Base-by-base conservation (phyloP, 495 filamentous ascomycete species). In the Aspergillus funiculosus region DNA sequence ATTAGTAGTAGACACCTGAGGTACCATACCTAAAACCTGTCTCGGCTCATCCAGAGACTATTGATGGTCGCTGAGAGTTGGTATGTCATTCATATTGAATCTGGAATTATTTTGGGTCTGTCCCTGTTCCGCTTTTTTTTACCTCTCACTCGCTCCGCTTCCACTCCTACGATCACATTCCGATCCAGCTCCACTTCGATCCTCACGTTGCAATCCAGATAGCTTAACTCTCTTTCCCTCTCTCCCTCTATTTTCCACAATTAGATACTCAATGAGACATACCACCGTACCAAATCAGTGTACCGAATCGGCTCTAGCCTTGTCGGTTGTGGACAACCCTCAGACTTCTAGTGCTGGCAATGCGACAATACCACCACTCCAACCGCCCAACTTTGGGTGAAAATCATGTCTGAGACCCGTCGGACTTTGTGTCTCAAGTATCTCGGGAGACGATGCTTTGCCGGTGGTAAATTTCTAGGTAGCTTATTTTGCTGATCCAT, bases 251-350 rank as follows among this genome's bases (percentile, higher is more conserved):
- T 18, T 34, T 34, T 17, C 19, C 13, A 36, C 5, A 10, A 30
- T 42, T 40, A 11, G 28, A 18, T 52, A 31, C 43, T 25, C 39
- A 48, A 51, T 53, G 39, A 43, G 39, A 41, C 52, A 46, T 56
- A 53, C 55, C 48, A 60, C 60, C 57, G 39, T 54, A 42, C 39
- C 54, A 51, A 32, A 34, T 15, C 41, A 27, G 22, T 13, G 29
- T 40, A n/a, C n/a, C n/a, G n/a, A n/a, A n/a, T n/a, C n/a, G n/a
- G n/a, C n/a, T n/a, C 21, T 34, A 27, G 4, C 39, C 41, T 37
- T 22, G 30, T 41, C 14, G 27, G 18, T 34, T 27, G 11, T 18
- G 21, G 24, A 17, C n/a, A 29, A 26, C 20, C 20, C 27, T 38
- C 26, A 24, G 17, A 13, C 10, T 14, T 38, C 25, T 18, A 32